Evolutionary conservation across 1,284 basidiomycete genomes (phyloP).

Genomic region (Hemileia vastatrix): DNA sequence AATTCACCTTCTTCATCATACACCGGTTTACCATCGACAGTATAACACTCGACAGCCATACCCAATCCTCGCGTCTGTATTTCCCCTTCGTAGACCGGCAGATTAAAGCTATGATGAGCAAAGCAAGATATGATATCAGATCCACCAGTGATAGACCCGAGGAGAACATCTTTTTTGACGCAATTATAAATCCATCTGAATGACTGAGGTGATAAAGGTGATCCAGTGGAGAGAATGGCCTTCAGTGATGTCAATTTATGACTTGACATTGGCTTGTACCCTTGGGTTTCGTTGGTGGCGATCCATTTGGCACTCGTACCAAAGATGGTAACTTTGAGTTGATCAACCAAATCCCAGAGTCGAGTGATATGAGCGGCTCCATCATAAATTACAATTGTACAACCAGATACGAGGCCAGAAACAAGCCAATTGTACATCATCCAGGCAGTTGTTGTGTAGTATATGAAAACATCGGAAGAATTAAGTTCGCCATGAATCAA

Average conservation of each 20-base stretch:
- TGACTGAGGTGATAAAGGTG: slow-evolving; percentile 62
- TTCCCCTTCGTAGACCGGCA: slow-evolving; percentile 74
- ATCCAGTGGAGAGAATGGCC: slow-evolving; percentile 74
- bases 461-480: slow-evolving; percentile 68
- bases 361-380: slow-evolving; percentile 64
- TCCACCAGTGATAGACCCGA: slow-evolving; percentile 68
- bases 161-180: slow-evolving; percentile 58
- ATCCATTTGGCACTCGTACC: too few species aligned
- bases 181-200: slow-evolving; percentile 69
- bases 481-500: slow-evolving; percentile 63
- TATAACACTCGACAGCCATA: slow-evolving; percentile 53
- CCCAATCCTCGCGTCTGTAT: too few species aligned
- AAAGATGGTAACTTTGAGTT: slow-evolving; percentile 66
- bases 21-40: slow-evolving; percentile 46
- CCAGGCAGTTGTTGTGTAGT: slow-evolving; percentile 65
- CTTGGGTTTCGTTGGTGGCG: too few species aligned
- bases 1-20: slow-evolving; percentile 49
- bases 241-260: slow-evolving; percentile 56
- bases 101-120: slow-evolving; percentile 64
- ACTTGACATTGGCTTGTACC: slow-evolving; percentile 57
- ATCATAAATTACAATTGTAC: slow-evolving; percentile 71
- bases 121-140: too few species aligned
- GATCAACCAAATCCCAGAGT: slow-evolving; percentile 64
- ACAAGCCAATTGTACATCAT: slow-evolving; percentile 63
- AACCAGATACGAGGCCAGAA: slow-evolving; percentile 59